phyloP scores from a whole-genome alignment of 306 rosid species.

The Chamaecrista fasciculata region DNA sequence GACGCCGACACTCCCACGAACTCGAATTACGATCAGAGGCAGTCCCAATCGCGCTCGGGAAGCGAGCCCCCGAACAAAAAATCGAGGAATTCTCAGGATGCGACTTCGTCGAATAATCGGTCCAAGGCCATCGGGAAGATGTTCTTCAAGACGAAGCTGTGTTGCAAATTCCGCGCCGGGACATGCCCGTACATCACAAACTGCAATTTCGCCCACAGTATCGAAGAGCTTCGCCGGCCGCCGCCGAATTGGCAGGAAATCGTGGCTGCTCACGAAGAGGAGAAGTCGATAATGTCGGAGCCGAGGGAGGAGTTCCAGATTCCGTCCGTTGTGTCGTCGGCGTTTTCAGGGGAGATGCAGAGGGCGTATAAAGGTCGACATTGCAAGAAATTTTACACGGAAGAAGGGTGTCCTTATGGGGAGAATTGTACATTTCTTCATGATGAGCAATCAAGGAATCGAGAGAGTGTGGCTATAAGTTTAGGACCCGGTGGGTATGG shows the following conservation, averaged over 20 bases:
- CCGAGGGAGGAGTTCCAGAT: constrained; percentile 95
- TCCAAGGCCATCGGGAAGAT: constrained; percentile 91
- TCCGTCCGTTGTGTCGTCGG: constrained; percentile 63
- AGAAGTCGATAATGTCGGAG: constrained; percentile 47
- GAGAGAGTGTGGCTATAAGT: constrained; percentile 98
- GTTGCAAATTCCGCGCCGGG: constrained; percentile 93
- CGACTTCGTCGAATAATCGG: constrained; percentile 53
- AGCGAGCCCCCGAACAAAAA: constrained; percentile 88
- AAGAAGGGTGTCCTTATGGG: constrained; percentile 98
- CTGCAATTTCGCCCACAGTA: constrained; percentile 96
- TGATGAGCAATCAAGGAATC: constrained; percentile 85
- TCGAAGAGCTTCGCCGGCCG: constrained; percentile 94
- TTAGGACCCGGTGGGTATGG: constrained; percentile 95
- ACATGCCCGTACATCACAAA: constrained; percentile 87
- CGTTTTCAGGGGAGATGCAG: constrained; percentile 53
- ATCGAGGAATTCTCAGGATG: constrained; percentile 72
- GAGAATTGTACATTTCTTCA: constrained; percentile 95
- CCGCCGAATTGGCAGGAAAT: constrained; percentile 98
- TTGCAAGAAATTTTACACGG: constrained; percentile 95
- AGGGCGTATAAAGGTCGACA: constrained; percentile 93
- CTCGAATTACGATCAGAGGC: constrained; percentile 68
- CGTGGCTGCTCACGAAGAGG: constrained; percentile 95
- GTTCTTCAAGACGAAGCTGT: constrained; percentile 97
- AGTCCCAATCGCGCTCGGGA: constrained; percentile 66
- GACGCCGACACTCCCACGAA: constrained; percentile 63